Base-by-base conservation (phyloP, 75 land plant species). In the Larix kaempferi region DNA sequence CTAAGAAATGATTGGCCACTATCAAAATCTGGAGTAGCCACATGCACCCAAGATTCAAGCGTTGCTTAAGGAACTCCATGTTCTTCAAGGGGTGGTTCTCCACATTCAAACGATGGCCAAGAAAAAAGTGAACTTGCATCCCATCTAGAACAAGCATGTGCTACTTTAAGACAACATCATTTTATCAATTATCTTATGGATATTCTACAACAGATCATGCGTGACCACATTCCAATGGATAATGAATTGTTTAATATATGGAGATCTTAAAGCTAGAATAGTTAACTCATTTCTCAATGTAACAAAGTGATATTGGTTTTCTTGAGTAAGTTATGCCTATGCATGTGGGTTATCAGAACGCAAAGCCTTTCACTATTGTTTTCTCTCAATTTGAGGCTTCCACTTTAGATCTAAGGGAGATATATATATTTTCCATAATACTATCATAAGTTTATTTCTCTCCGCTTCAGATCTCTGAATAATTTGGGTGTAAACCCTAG, bases 151-250 rank as follows among this genome's bases (percentile, higher is more conserved):
- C 86, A 86, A 52, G 98, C 95, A 17, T 97, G 98, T 79, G n/a
- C n/a, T n/a, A n/a, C n/a, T n/a, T n/a, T 97, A 72, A 84, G 99
- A 58, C 95, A 94, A 82, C 98, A 97, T 80, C 63, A 80, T 67
- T 88, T 97, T 77, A 74, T 94, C 35, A 84, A 84, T 80, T 94
- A 92, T 83, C 86, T 97, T 3, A 86, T 91, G 88, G 93, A 86
- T 77, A 92, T 97, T 56, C 74, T 93, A 78, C 98, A 97, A 85
- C 98, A 97, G 76, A 84, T 97, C 41, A 86, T 88, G 73, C 88
- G 81, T 52, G 64, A n/a, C n/a, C n/a, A n/a, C n/a, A n/a, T n/a
- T n/a, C n/a, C n/a, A n/a, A n/a, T n/a, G n/a, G n/a, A n/a, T n/a
- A n/a, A n/a, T n/a, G n/a, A n/a, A n/a, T n/a, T n/a, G n/a, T n/a